Evolutionary conservation across 352 stramenopile species (phyloP), one percentile per base, ranked within the genome.

Genomic region (Achlya hypogyna): DNA sequence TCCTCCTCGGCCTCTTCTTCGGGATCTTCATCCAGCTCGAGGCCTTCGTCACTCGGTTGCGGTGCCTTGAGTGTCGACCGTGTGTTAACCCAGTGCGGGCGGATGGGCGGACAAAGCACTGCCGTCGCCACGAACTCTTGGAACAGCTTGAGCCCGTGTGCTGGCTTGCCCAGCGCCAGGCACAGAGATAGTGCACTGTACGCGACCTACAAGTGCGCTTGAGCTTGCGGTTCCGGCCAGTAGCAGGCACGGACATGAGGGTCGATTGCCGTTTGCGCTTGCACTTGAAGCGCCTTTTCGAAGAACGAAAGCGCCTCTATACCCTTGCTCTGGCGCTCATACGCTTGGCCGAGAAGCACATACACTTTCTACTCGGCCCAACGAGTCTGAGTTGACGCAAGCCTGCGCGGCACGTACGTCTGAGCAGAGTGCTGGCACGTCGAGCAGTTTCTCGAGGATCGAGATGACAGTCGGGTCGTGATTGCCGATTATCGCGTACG

Each of bases 291-390:
- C 0, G 82, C 73, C 63, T 87, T 87, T 51, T 93, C 82, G 45
- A 89, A 95, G 70, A 79, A 93, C 23, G 91, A 79, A 9, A 95
- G 75, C 2, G 86, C 84, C 38, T 89, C 74, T 14, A 89, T 78
- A 27, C 76, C 84, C 20, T 79, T 78, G 4, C 71, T 71, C 14
- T 91, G 69, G 8, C 84, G 79, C 22, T 89, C 79, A 45, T 68
- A 68, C 1, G 49, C 47, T 34, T 31, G 60, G 4, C 31, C 60
- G n/a, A 68, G 22, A 18, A 64, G 45, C 34, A 38, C 20, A 52
- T 35, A 64, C 1, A 51, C 32, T 64, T 64, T 64, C 54, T 64
- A 64, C 22, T 18, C 3, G 18, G 10, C 16, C 5, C 5, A 29
- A 20, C 25, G 29, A 49, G 4, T 20, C 2, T 32, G 18, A 47